Conservation (phyloP, 2,329 filamentous ascomycete genomes). For the Stenocarpella maydis region DNA sequence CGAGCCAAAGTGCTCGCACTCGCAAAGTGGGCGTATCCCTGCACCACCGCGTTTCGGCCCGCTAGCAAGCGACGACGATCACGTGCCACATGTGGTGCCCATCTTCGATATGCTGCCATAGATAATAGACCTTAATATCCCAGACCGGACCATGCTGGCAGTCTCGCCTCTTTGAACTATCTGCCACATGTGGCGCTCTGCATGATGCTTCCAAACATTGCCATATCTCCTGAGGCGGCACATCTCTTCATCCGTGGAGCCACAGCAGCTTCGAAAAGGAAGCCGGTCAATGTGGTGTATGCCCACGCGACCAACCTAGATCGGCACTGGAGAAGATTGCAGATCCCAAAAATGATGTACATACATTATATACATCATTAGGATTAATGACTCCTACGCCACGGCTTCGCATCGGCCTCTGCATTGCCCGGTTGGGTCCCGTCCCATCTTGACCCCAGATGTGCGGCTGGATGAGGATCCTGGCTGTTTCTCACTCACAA, state of each 20-base stretch:
- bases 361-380: neutral
- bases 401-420: neutral
- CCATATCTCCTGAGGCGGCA: rapidly evolving
- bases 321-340: rapidly evolving
- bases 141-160: neutral
- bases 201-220: too few species aligned
- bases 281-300: neutral
- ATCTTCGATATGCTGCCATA: too few species aligned
- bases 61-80: neutral
- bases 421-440: neutral
- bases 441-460: neutral
- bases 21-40: conserved; percentile 7
- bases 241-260: neutral
- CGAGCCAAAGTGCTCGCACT: neutral
- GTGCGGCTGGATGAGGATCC: neutral
- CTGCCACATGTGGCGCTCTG: neutral
- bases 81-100: conserved; percentile 3
- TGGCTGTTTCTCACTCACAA: neutral
- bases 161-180: neutral
- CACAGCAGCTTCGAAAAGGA: neutral
- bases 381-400: too few species aligned
- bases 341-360: too few species aligned
- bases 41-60: conserved; percentile 15
- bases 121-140: neutral
- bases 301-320: neutral